Conservation (phyloP, 129 eudicot species). For the Oenanthe sinensis region DNA sequence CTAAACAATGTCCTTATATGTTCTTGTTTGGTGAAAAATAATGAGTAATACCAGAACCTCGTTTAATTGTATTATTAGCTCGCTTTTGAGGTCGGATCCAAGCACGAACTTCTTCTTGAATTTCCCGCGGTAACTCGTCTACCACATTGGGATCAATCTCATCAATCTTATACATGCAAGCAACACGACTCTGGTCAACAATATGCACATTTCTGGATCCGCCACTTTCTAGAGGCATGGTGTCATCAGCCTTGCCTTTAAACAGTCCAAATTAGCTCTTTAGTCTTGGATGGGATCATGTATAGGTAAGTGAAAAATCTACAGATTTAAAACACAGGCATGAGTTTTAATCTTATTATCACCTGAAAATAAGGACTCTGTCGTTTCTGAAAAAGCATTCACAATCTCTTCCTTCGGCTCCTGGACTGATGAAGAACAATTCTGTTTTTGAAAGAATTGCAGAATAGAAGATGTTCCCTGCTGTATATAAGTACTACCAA, state of each 20-base stretch:
- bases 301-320: neutral
- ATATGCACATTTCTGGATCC: constrained; percentile 12
- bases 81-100: constrained; percentile 64
- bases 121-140: constrained; percentile 65
- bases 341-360: constrained; percentile 8
- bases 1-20: constrained; percentile 4
- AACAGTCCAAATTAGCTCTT: constrained; percentile 12
- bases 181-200: constrained; percentile 16
- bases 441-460: constrained; percentile 41
- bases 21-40: constrained; percentile 53
- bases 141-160: constrained; percentile 73
- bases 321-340: neutral
- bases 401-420: constrained; percentile 21
- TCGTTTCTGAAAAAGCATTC: constrained; percentile 23
- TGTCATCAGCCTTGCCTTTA: constrained; percentile 22
- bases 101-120: constrained; percentile 59
- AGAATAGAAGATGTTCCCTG: constrained; percentile 68
- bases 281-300: neutral
- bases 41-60: constrained; percentile 55
- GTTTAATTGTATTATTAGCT: constrained; percentile 34
- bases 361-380: constrained; percentile 34
- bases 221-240: constrained; percentile 16
- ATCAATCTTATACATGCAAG: constrained; percentile 63
- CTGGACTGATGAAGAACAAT: constrained; percentile 23
- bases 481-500: constrained; percentile 3